Evolutionary conservation across 768 basidiomycete genomes (phyloP), one percentile per base, ranked within the genome.

Genomic region (Boletus rubropictus): DNA sequence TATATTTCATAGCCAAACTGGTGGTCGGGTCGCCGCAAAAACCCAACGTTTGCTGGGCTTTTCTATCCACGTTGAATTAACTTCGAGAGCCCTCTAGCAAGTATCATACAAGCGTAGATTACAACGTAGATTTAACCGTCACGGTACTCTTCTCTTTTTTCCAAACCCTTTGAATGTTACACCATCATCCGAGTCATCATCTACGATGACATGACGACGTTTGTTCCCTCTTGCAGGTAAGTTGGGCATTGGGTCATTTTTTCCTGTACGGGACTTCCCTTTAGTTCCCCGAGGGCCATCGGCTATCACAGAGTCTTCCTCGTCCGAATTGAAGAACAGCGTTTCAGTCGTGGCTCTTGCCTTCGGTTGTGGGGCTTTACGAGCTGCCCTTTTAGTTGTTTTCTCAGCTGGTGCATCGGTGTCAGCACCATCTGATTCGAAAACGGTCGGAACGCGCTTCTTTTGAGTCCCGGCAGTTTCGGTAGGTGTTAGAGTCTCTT

Each of bases 1-100:
- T 32, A 2, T 48, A 15, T 42, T 22, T 42, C 24, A 24, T 46
- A 89, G 86, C 58, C 83, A 84, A 73, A 92, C 90, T 0, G 90
- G 89, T 7, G 91, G 91, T n/a, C 72, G 91, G 27, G 81, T 87
- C 54, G 90, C 91, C 5, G 80, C 88, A 6, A 94, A 94, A 68
- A 91, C 88, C 5, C 91, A 94, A 61, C 72, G 91, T 49, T 65
- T 91, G 52, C 74, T 92, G 10, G 81, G 81, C 14, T 94, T 93
- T 68, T 89, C 86, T 21, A 83, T 92, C 54, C 79, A 89, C 52
- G 80, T 85, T 39, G 86, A 89, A 67, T 58, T 91, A 44, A 61
- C 51, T 39, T 35, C 50, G 60, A 45, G 31, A 35, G n/a, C 39
- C 2, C 32, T 22, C 27, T 53, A 48, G 36, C 11, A 20, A 5